These are phyloP conservation scores for Remersonia thermophila DNA, from an alignment of 2,329 filamentous ascomycete genomes.

Conservation along the genomic window DNA sequence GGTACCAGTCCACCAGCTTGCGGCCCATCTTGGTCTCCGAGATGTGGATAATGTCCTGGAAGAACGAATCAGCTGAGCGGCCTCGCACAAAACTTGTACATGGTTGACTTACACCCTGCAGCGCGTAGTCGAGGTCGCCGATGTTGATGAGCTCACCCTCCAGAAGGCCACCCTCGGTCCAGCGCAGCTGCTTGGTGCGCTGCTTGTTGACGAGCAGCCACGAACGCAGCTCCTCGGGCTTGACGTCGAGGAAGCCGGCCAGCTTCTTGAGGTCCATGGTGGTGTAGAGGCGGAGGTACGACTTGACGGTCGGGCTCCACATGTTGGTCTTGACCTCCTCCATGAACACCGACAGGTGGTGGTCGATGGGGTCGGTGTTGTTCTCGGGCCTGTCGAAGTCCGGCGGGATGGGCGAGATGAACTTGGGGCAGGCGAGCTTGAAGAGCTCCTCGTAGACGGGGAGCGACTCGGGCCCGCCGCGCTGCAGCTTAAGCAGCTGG, in stretches of 20 bases:
- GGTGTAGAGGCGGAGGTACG: constrained; percentile 96
- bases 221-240: constrained; percentile 87
- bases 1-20: constrained; percentile 97
- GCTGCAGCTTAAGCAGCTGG: constrained; percentile 92
- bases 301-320: constrained; percentile 94
- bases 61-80: constrained; percentile 15
- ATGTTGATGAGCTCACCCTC: constrained; percentile 89
- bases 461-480: constrained; percentile 86
- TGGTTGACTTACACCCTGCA: constrained; percentile 67
- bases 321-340: constrained; percentile 99
- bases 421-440: constrained; percentile 95
- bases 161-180: constrained; percentile 78
- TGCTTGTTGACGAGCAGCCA: constrained; percentile 98
- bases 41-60: constrained; percentile 88
- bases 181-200: constrained; percentile 89
- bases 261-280: constrained; percentile 99
- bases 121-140: constrained; percentile 91
- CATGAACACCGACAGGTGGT: constrained; percentile 97
- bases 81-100: neutral
- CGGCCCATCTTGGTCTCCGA: constrained; percentile 97
- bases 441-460: constrained; percentile 98
- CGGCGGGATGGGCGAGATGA: constrained; percentile 93
- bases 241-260: constrained; percentile 89
- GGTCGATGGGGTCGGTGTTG: constrained; percentile 94
- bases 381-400: constrained; percentile 95